These are phyloP conservation scores for Eimeria necatrix DNA, from an alignment of 169 alveolate genomes.

Conservation along the genomic window DNA sequence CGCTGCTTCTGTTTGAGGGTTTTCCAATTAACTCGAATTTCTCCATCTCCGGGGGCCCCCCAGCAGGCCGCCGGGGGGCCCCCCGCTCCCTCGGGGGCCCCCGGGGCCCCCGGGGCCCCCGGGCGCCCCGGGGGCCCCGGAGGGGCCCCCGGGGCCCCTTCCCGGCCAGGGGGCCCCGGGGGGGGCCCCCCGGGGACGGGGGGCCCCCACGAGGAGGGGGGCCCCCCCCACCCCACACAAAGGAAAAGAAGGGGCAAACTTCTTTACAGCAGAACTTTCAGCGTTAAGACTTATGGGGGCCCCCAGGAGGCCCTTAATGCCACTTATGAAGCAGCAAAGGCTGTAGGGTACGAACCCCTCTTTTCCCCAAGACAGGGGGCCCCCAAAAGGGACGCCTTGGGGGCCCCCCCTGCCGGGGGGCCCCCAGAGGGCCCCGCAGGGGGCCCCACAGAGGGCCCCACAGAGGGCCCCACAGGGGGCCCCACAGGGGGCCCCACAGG, in stretches of 20 bases:
- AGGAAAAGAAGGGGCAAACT: slow-evolving; percentile 16
- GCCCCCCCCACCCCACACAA: background rate
- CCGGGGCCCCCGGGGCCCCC: background rate
- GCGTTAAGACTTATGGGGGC: slow-evolving; percentile 12
- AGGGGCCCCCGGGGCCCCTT: too few species aligned
- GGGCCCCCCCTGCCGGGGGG: background rate
- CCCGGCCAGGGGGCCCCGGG: background rate
- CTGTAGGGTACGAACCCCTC: background rate
- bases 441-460: too few species aligned
- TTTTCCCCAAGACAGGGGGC: background rate
- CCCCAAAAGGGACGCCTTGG: background rate
- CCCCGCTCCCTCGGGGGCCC: background rate
- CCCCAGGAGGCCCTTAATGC: background rate
- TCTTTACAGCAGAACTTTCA: slow-evolving; percentile 17
- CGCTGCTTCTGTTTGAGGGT: background rate
- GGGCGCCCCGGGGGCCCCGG: background rate
- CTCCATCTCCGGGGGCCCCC: too few species aligned
- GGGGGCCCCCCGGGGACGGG: background rate
- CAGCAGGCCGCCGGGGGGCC: background rate
- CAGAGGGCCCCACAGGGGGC: background rate
- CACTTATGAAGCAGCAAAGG: background rate
- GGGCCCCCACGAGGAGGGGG: slow-evolving; percentile 3
- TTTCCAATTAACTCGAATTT: background rate
- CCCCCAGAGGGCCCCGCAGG: background rate
- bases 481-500: background rate